Conservation (phyloP, 1,284 basidiomycete genomes). For the Marasmius oreades region DNA sequence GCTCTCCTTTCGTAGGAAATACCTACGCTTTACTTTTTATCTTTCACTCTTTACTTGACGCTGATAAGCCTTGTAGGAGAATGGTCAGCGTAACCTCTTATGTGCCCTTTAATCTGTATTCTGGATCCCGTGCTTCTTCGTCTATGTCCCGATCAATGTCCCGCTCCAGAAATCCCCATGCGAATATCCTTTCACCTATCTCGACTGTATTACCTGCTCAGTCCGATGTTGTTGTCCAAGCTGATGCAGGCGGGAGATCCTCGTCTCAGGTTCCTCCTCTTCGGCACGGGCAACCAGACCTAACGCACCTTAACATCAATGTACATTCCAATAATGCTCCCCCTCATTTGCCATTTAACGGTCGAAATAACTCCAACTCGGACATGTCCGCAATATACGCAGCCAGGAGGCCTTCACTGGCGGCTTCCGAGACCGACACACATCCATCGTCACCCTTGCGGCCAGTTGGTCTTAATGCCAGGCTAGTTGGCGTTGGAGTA, state of each 20-base stretch:
- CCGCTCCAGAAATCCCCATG: background rate
- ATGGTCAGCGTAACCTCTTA: background rate
- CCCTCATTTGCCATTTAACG: background rate
- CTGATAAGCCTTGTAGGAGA: background rate
- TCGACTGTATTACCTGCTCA: background rate
- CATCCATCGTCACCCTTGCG: background rate
- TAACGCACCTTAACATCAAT: background rate
- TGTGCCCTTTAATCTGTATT: background rate
- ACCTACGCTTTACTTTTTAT: background rate
- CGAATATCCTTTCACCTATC: background rate
- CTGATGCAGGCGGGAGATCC: background rate
- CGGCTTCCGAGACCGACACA: background rate
- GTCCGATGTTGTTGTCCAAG: background rate
- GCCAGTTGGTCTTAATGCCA: background rate
- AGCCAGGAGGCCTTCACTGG: background rate
- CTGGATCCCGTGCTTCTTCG: background rate
- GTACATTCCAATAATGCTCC: background rate
- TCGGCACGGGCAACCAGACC: background rate
- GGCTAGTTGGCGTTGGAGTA: background rate
- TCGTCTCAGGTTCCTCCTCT: background rate
- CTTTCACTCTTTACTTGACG: background rate
- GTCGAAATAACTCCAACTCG: background rate
- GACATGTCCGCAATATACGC: background rate
- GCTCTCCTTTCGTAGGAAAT: background rate
- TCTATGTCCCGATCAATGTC: background rate